These are phyloP conservation scores for Xylaria sp. DNA, from an alignment of 2,329 filamentous ascomycete genomes.

Conservation along the genomic window DNA sequence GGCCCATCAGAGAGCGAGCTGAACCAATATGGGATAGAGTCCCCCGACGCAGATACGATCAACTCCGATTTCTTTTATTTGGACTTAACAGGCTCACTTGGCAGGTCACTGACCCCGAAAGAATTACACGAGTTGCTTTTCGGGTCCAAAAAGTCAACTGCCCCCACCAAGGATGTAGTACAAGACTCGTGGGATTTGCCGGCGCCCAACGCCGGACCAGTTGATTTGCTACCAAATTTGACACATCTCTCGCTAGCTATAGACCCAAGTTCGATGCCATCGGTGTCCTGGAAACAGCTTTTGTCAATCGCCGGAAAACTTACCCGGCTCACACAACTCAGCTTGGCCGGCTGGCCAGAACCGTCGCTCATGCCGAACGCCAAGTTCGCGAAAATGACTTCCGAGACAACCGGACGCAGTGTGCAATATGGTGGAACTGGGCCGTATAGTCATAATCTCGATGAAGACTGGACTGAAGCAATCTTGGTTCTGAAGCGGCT, in stretches of 20 bases:
- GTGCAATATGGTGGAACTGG: constrained; percentile 62
- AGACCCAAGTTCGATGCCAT: constrained; percentile 42
- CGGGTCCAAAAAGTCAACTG: constrained; percentile 37
- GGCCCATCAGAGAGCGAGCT: constrained; percentile 40
- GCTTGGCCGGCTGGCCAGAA: constrained; percentile 66
- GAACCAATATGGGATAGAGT: constrained; percentile 38
- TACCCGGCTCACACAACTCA: constrained; percentile 63
- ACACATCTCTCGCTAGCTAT: constrained; percentile 66
- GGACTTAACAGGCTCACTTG: constrained; percentile 60
- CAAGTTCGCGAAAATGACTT: constrained; percentile 53
- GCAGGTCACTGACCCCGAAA: constrained; percentile 56
- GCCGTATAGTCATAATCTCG: constrained; percentile 62
- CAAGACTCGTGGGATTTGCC: constrained; percentile 62
- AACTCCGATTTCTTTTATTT: constrained; percentile 58
- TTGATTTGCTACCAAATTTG: constrained; percentile 58
- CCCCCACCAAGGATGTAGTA: constrained; percentile 36
- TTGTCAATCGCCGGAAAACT: constrained; percentile 59
- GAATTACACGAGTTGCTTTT: constrained; percentile 60
- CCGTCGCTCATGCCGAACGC: constrained; percentile 63
- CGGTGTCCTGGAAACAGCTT: constrained; percentile 64
- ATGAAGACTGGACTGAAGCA: constrained; percentile 65
- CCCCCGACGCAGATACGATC: constrained; percentile 36
- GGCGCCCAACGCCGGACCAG: constrained; percentile 36
- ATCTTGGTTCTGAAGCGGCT: constrained; percentile 61
- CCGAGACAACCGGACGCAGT: constrained; percentile 47